These are phyloP conservation scores for Verticillium longisporum DNA, from an alignment of 2,329 filamentous ascomycete genomes.

Conservation along the genomic window DNA sequence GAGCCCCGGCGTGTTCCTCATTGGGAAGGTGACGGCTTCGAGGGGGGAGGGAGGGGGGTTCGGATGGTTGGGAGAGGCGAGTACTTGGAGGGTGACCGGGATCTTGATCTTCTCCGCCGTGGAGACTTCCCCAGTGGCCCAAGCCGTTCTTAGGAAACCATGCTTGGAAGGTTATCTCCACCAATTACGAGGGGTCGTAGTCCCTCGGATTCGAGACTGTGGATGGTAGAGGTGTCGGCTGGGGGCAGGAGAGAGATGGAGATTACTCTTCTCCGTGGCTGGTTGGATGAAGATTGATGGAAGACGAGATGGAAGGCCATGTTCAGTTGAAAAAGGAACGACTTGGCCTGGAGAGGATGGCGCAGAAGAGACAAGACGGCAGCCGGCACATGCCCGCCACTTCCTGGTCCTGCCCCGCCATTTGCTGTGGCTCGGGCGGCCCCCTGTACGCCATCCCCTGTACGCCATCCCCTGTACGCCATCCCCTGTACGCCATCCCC, in stretches of 20 bases:
- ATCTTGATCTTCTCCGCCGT: not conserved
- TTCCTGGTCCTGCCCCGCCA: not conserved
- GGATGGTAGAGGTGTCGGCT: no score
- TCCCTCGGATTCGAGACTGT: no score
- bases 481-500: not conserved
- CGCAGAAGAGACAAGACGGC: not conserved
- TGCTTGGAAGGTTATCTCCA: not conserved
- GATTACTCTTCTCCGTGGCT: not conserved
- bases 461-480: not conserved
- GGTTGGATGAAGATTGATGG: not conserved
- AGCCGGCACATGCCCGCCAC: not conserved
- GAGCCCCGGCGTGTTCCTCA: not conserved
- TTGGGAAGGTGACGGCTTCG: not conserved
- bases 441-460: not conserved
- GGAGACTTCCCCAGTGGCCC: not conserved
- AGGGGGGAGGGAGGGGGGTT: not conserved
- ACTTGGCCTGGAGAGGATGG: not conserved
- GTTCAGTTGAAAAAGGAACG: not conserved
- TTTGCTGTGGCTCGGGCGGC: slow-evolving; percentile 5
- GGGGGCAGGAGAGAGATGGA: not conserved
- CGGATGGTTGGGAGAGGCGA: not conserved
- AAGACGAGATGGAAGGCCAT: not conserved
- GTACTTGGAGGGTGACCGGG: not conserved
- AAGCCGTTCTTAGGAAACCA: not conserved
- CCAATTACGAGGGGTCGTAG: not conserved